A percentile compares a stretch with the other conserved stretches of the same genome.
phyloP scores from a whole-genome alignment of 768 basidiomycete genomes.

The Auricularia sp. region DNA sequence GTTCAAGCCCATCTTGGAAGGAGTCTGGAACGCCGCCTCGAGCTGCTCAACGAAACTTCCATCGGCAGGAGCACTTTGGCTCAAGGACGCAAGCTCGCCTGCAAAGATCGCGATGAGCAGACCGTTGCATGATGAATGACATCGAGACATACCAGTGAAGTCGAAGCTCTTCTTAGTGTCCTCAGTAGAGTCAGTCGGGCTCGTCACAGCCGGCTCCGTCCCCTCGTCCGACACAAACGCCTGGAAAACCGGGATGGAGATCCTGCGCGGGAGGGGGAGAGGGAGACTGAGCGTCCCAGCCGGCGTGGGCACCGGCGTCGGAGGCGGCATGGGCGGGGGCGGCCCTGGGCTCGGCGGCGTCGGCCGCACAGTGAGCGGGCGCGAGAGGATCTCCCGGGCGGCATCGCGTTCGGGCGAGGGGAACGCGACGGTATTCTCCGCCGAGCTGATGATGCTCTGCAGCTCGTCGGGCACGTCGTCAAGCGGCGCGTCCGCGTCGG shows the following conservation, averaged over 20 bases:
- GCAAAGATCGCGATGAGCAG: background rate
- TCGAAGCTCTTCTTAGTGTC: conserved; percentile 76
- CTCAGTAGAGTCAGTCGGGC: conserved; percentile 39
- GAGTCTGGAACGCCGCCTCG: conserved; percentile 70
- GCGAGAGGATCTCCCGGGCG: conserved; percentile 4
- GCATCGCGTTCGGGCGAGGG: background rate
- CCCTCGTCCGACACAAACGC: conserved; percentile 35
- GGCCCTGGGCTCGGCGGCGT: conserved; percentile 30
- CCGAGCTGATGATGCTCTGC: conserved; percentile 40
- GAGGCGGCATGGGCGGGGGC: conserved; percentile 34
- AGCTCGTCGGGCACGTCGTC: conserved; percentile 75
- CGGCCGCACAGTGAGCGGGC: background rate
- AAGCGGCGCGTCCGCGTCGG: conserved; percentile 31
- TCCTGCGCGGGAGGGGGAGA: conserved; percentile 36
- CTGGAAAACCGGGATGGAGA: conserved; percentile 1
- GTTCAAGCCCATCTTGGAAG: conserved; percentile 41
- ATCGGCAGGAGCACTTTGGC: conserved; percentile 62
- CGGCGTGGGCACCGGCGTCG: conserved; percentile 13
- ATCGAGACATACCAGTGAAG: conserved; percentile 38
- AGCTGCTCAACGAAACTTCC: conserved; percentile 74
- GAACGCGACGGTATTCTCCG: background rate
- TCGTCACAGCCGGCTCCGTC: conserved; percentile 20
- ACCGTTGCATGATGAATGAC: background rate
- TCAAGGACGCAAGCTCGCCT: conserved; percentile 59
- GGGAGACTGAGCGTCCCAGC: conserved; percentile 17